Evolutionary conservation across 129 eudicot species (phyloP).

Genomic region (Oenanthe sinensis): DNA sequence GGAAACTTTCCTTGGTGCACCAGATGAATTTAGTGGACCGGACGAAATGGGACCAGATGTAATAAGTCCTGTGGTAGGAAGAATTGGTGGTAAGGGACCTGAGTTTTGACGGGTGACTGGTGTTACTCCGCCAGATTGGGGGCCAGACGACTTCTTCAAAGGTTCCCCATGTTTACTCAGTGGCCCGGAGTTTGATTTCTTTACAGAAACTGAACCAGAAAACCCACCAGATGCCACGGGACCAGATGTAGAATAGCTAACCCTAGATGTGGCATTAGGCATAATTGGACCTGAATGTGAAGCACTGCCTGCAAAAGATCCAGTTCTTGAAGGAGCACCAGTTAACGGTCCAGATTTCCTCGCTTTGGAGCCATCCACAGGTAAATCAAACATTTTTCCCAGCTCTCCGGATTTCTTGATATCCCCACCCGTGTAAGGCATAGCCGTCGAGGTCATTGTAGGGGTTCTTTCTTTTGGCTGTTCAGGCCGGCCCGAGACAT

Average conservation of each 20-base stretch:
- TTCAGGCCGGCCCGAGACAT: constrained; percentile 82
- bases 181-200: constrained; percentile 74
- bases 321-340: constrained; percentile 50
- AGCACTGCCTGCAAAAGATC: constrained; percentile 47
- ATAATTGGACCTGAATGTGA: constrained; percentile 71
- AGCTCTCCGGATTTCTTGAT: constrained; percentile 75
- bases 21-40: constrained; percentile 64
- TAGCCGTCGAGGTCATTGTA: constrained; percentile 71
- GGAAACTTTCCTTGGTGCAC: constrained; percentile 63
- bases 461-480: constrained; percentile 76
- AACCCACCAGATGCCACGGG: constrained; percentile 40
- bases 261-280: constrained; percentile 46
- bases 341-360: constrained; percentile 70
- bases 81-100: constrained; percentile 60
- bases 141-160: constrained; percentile 68
- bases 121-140: constrained; percentile 65
- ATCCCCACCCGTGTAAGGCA: constrained; percentile 88
- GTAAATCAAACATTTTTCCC: constrained; percentile 74
- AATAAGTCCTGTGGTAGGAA: constrained; percentile 73
- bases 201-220: constrained; percentile 40
- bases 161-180: constrained; percentile 83
- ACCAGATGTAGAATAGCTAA: constrained; percentile 50
- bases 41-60: constrained; percentile 79
- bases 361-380: constrained; percentile 60
- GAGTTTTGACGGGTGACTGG: constrained; percentile 57